Percentiles rank a stretch among this genome's conserved stretches.
phyloP scores from a whole-genome alignment of 352 stramenopile genomes.

The Phytophthora parvispora region DNA sequence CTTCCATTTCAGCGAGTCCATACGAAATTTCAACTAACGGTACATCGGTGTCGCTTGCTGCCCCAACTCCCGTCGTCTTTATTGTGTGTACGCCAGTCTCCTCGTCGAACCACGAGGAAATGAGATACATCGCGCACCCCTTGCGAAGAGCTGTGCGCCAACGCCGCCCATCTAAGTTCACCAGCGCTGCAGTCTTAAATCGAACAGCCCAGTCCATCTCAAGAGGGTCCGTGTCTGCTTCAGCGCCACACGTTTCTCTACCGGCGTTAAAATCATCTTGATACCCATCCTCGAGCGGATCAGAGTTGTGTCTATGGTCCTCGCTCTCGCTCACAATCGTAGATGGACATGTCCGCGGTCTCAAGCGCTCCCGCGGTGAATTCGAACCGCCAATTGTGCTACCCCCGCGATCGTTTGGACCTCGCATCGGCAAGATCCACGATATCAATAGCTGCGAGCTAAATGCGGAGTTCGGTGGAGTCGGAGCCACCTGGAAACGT shows the following conservation, averaged over 20 bases:
- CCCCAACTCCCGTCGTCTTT: slow-evolving; percentile 8
- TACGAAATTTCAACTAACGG: slow-evolving; percentile 19
- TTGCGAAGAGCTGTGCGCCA: slow-evolving; percentile 29
- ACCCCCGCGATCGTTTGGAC: slow-evolving; percentile 1
- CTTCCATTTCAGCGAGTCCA: slow-evolving; percentile 15
- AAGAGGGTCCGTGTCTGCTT: slow-evolving; percentile 18
- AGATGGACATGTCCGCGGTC: slow-evolving; percentile 62
- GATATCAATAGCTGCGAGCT: slow-evolving; percentile 23
- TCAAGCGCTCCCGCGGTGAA: slow-evolving; percentile 20
- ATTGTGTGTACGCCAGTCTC: slow-evolving; percentile 27
- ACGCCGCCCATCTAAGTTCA: slow-evolving; percentile 23
- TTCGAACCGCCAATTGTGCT: not conserved
- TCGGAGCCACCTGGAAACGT: slow-evolving; percentile 47
- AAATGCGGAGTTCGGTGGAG: slow-evolving; percentile 2
- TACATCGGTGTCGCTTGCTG: not conserved
- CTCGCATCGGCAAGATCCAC: slow-evolving; percentile 15
- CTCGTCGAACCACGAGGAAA: slow-evolving; percentile 38
- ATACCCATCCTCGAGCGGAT: slow-evolving; percentile 19
- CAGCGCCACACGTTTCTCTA: not conserved
- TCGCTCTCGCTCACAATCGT: slow-evolving; percentile 52
- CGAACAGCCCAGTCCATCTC: slow-evolving; percentile 23
- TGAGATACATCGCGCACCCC: slow-evolving; percentile 12
- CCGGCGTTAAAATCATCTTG: slow-evolving; percentile 20
- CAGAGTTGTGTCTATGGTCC: slow-evolving; percentile 1
- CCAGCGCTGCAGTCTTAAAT: slow-evolving; percentile 11